Base-by-base conservation (phyloP, 441 rosid species). In the Corymbia calophylla region DNA sequence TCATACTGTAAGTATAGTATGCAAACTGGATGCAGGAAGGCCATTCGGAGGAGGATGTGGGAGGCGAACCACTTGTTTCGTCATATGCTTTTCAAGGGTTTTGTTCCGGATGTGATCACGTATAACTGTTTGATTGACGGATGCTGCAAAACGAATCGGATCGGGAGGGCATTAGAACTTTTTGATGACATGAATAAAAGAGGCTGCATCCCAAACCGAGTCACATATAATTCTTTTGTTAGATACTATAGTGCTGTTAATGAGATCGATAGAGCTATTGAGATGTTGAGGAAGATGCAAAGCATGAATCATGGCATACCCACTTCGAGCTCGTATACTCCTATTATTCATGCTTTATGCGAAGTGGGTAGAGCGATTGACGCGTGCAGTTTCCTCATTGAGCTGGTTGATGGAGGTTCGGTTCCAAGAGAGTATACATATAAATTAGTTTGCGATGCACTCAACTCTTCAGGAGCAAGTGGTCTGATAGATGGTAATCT, bases 121-220 rank as follows among this genome's bases (percentile, higher is more conserved):
- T 97, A 96, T 64, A 97, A 97, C 88, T 97, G 99, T 88, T 93
- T 97, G 97, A 97, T 97, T 54, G 97, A 97, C 87, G 98, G 98
- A 19, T 97, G 99, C 54, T 97, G 96, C 86, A 96, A 96, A 93
- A 96, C 97, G 10, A 88, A 92, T 86, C 92, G 97, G 88, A 94
- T 97, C 12, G 96, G 92, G 92, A 93, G 99, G 93, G 98, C 97
- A n/a, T 51, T 95, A 91, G 98, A 97, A 89, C 94, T 96, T 90
- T 92, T 95, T 68, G 94, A 95, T 53, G 97, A 97, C 92, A 97
- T 97, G 99, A 90, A 87, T 82, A 93, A 91, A 90, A 93, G 95
- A 92, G 97, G 95, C 9, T 96, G 96, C 92, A 92, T 89, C 5
- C 98, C 99, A 0, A 97, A 97, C 90, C 92, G 93, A 88, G 90